phyloP scores from a whole-genome alignment of 2,329 filamentous ascomycete species.

The Pseudogymnoascus verrucosus region DNA sequence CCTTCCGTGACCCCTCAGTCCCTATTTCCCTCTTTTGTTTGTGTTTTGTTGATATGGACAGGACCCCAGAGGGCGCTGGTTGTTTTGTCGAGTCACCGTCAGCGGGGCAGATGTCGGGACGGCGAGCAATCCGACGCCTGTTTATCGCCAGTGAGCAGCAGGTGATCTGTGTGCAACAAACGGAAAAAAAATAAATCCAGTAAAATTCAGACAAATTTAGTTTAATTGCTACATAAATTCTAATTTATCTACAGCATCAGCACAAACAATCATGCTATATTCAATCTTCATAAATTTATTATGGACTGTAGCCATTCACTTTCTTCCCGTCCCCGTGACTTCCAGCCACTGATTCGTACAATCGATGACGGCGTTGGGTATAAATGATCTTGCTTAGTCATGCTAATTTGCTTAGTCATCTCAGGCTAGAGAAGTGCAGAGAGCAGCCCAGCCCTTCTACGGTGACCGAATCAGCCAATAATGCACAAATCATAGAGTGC shows the following conservation, averaged over 20 bases:
- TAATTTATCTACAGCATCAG: not conserved
- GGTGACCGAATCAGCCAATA: not conserved
- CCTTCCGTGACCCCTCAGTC: not conserved
- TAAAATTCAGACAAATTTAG: not conserved
- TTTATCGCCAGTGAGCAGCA: not conserved
- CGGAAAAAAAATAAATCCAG: not conserved
- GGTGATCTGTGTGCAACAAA: not conserved
- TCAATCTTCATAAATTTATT: not conserved
- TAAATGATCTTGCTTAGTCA: not conserved
- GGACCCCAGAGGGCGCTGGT: slow-evolving; percentile 1
- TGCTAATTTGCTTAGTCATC: not conserved
- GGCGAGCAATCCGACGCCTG: slow-evolving; percentile 5
- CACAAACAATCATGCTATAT: not conserved
- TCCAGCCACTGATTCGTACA: not conserved
- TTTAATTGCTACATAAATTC: not conserved
- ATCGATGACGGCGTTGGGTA: not conserved
- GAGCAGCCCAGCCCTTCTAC: not conserved
- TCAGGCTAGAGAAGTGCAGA: not conserved
- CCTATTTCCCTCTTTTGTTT: not conserved
- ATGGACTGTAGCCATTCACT: not conserved
- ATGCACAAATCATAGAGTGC: not conserved
- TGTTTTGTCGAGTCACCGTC: slow-evolving; percentile 1
- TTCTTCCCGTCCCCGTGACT: not conserved
- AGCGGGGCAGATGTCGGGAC: slow-evolving; percentile 1
- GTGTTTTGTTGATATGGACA: slow-evolving; percentile 4